Base-by-base conservation (phyloP, 805 yeast species). In the Ascoidea rubescens region DNA sequence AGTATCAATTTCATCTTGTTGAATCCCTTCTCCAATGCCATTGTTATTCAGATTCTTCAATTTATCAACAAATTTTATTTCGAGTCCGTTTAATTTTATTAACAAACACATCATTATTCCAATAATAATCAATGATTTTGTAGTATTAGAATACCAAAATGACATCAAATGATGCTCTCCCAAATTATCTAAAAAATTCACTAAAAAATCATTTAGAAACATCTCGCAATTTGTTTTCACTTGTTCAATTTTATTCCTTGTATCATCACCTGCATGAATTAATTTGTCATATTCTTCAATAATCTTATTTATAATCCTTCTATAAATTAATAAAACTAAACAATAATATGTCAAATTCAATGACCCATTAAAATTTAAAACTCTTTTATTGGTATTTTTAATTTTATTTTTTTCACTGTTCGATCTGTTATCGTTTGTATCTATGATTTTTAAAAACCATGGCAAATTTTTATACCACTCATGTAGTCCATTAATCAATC, bases 391-490 rank as follows among this genome's bases (percentile, higher is more conserved):
- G 14, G 8, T 37, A 37, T 37, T 37, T 37, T 37, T 37, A 10
- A 10, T 14, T 37, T 37, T 37, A 37, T 37, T 14, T 37, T 37
- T 37, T 37, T 37, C 43, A 37, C 4, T 37, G 14, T 37, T 37
- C 4, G 8, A 8, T 10, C 4, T 37, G 14, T 37, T 21, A 14
- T 14, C 48, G 16, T 21, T 5, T 48, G 37, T 21, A 16, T 48
- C 42, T 31, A 17, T 43, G n/a, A 48, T 31, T 28, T 31, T 48
- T 44, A 60, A 51, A 30, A 55, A 56, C 1, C 28, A 17, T 0
- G 66, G 63, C 30, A 62, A 51, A 4, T 53, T 44, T 2, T 54
- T 31, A 45, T 59, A 60, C 66, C 66, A 62, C 12, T 55, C 54
- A 43, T 53, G 52, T 47, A 62, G 49, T 21, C 57, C 53, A 5